Conservation (phyloP, 176 grass and related monocot genomes). For the Oryza coarctata region DNA sequence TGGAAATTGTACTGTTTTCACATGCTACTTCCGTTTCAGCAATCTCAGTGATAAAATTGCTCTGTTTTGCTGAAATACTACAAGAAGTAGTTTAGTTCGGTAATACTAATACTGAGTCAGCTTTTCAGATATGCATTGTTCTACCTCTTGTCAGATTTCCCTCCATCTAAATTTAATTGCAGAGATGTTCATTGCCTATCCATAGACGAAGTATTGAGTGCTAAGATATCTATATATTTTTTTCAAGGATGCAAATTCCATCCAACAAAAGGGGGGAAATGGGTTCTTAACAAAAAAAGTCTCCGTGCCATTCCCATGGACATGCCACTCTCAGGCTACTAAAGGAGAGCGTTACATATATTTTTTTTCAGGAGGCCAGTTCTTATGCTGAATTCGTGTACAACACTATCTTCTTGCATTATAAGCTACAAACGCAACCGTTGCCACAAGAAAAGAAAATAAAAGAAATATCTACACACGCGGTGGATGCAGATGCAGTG, state of each 20-base stretch:
- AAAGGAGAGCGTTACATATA: conserved; percentile 26
- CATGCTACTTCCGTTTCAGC: background rate
- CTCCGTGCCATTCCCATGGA: background rate
- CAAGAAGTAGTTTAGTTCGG: too few species aligned
- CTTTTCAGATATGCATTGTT: background rate
- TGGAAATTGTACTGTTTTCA: background rate
- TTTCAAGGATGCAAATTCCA: background rate
- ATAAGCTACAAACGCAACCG: background rate
- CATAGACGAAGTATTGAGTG: background rate
- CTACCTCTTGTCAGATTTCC: background rate
- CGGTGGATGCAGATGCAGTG: background rate
- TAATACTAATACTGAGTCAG: too few species aligned
- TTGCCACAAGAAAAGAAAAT: background rate
- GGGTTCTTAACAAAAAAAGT: background rate
- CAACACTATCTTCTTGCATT: conserved; percentile 29
- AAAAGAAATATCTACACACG: background rate
- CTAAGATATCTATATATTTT: background rate
- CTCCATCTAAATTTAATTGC: background rate
- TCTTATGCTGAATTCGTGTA: conserved; percentile 33
- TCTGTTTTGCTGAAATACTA: background rate
- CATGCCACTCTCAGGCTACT: conserved; percentile 6
- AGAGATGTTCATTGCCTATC: background rate
- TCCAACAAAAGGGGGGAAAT: background rate
- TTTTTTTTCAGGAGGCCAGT: background rate
- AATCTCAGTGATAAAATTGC: background rate